phyloP scores from a whole-genome alignment of 495 filamentous ascomycete genomes.

The Penicilliopsis zonata region DNA sequence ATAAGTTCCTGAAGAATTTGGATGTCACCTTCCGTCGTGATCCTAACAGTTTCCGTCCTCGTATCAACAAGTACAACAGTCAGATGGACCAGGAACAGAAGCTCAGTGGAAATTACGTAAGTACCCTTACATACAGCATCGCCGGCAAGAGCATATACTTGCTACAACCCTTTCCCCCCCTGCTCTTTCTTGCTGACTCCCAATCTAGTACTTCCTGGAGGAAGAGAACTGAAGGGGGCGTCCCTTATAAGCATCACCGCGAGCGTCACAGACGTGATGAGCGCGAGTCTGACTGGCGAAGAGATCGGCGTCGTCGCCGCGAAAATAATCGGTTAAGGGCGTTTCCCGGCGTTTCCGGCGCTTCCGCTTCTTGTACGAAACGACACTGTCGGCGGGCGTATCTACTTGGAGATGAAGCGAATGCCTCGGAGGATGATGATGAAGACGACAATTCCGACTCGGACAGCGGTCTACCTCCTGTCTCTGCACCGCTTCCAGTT shows the following conservation, averaged over 20 bases:
- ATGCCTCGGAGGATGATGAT: slow-evolving; percentile 33
- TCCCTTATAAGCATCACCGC: slow-evolving; percentile 34
- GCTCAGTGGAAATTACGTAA: slow-evolving; percentile 78
- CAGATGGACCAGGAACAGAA: slow-evolving; percentile 98
- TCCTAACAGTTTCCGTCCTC: slow-evolving; percentile 86
- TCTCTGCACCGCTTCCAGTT: slow-evolving; percentile 9
- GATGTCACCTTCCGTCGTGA: slow-evolving; percentile 98
- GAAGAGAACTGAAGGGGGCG: slow-evolving; percentile 69
- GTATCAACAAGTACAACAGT: slow-evolving; percentile 95
- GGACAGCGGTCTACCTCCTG: slow-evolving; percentile 29
- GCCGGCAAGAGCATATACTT: no score
- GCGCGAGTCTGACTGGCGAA: slow-evolving; percentile 29
- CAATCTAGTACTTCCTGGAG: slow-evolving; percentile 76
- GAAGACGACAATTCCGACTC: slow-evolving; percentile 36
- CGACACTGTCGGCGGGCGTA: slow-evolving; percentile 11
- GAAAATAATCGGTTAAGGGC: slow-evolving; percentile 25
- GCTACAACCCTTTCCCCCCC: no score
- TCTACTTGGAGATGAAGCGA: slow-evolving; percentile 29
- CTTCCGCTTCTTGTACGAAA: slow-evolving; percentile 22
- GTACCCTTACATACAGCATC: no score
- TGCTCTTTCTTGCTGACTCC: no score
- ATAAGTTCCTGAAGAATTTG: slow-evolving; percentile 86
- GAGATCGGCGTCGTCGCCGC: slow-evolving; percentile 21
- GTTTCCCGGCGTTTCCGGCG: slow-evolving; percentile 33
- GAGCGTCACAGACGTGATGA: slow-evolving; percentile 27